Evolutionary conservation across 139 green algal species (phyloP).

Genomic region (Dunaliella primolecta): DNA sequence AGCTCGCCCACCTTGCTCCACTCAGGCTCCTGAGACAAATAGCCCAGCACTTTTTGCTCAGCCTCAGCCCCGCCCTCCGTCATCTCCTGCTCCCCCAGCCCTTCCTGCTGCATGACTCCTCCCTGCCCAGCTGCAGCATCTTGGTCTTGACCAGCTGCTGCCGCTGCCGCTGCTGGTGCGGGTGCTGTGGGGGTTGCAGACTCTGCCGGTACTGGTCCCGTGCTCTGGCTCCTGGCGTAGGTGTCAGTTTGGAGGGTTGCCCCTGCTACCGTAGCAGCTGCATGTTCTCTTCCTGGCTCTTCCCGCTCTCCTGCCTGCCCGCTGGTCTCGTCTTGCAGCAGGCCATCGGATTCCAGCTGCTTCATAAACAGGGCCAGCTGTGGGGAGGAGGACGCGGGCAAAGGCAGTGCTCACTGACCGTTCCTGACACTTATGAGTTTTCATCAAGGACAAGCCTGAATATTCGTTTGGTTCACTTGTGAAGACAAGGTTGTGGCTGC

Average conservation of each 20-base stretch:
- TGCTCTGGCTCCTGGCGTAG: too few relatives aligned
- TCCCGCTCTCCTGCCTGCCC: neutral
- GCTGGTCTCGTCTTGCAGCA: constrained; percentile 48
- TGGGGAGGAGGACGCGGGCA: too few relatives aligned
- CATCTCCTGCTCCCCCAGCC: neutral
- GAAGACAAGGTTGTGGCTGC: too few relatives aligned
- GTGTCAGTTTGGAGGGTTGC: neutral
- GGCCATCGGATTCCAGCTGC: constrained; percentile 68
- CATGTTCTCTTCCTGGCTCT: too few relatives aligned
- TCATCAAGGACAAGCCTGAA: too few relatives aligned
- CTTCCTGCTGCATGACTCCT: neutral
- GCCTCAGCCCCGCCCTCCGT: constrained; percentile 11
- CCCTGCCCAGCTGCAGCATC: neutral
- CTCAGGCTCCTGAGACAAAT: constrained; percentile 42
- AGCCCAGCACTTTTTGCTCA: constrained; percentile 62
- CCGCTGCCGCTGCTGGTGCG: constrained; percentile 3
- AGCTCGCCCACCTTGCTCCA: constrained; percentile 43
- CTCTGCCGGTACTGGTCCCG: neutral
- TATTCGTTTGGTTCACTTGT: too few relatives aligned
- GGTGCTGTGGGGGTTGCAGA: too few relatives aligned
- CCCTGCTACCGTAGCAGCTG: neutral
- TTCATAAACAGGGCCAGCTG: constrained; percentile 74
- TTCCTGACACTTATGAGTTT: too few relatives aligned
- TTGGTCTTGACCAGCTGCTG: constrained; percentile 4
- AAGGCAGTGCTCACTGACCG: too few relatives aligned